Percentiles rank a stretch among this genome's conserved stretches.
phyloP scores from a whole-genome alignment of 768 basidiomycete species.

The Leucocoprinus birnbaumii region DNA sequence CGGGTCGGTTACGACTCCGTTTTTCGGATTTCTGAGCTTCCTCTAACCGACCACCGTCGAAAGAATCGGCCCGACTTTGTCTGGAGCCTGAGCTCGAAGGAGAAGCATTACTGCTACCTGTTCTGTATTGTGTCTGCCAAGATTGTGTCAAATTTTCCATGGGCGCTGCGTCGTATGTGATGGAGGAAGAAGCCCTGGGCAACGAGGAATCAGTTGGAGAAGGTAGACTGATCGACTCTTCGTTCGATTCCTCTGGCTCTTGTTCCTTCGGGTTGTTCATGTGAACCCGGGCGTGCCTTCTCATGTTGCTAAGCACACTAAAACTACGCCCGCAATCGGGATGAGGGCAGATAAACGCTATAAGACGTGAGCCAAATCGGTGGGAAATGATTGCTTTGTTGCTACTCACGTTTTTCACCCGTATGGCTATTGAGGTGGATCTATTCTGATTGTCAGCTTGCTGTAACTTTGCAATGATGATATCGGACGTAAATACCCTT shows the following conservation, averaged over 20 bases:
- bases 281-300: constrained; percentile 78
- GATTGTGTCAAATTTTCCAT: not conserved
- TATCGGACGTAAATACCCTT: constrained; percentile 45
- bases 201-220: constrained; percentile 11
- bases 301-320: constrained; percentile 88
- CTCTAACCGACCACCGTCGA: constrained; percentile 28
- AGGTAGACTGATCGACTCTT: constrained; percentile 38
- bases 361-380: constrained; percentile 1
- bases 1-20: constrained; percentile 22
- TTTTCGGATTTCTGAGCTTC: constrained; percentile 28
- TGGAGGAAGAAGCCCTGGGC: not conserved
- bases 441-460: constrained; percentile 30
- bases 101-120: constrained; percentile 34
- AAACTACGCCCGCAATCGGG: constrained; percentile 78
- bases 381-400: constrained; percentile 5
- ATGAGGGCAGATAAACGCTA: constrained; percentile 75
- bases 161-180: constrained; percentile 12
- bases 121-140: constrained; percentile 26
- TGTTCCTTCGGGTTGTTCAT: constrained; percentile 28
- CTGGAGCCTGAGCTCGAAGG: constrained; percentile 38
- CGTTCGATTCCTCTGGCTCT: constrained; percentile 39
- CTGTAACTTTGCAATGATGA: constrained; percentile 1
- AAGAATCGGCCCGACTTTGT: constrained; percentile 35
- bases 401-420: constrained; percentile 74
- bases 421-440: constrained; percentile 86